A percentile compares a stretch with the other conserved stretches of the same genome.
Evolutionary conservation across 2,329 filamentous ascomycete genomes (phyloP).

Genomic region (Proliferodiscus dingleyae): DNA sequence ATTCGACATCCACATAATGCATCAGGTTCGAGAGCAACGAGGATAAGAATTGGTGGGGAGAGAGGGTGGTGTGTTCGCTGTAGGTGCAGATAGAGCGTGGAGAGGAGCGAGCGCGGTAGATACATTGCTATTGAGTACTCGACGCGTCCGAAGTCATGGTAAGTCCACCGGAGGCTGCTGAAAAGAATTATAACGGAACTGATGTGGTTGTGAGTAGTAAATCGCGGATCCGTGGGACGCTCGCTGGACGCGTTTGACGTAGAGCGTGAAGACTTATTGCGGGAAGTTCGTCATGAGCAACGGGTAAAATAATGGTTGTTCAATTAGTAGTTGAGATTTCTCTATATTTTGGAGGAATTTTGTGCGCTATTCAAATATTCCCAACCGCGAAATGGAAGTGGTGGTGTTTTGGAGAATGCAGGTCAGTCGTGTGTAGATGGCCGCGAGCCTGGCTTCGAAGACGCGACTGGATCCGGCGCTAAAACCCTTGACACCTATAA

Average conservation of each 20-base stretch:
- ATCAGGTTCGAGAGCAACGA: slow-evolving; percentile 91
- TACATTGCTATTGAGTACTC: slow-evolving; percentile 60
- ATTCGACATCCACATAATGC: slow-evolving; percentile 94
- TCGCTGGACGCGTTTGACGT: slow-evolving; percentile 2
- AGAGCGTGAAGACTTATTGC: not conserved
- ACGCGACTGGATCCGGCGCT: slow-evolving; percentile 5
- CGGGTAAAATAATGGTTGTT: not conserved
- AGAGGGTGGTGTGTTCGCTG: slow-evolving; percentile 82
- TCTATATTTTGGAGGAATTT: not conserved
- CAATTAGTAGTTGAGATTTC: not conserved
- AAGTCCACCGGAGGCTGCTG: not conserved
- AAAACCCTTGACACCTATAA: not conserved
- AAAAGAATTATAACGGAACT: not conserved
- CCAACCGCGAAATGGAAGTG: not conserved
- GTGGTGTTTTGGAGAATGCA: not conserved
- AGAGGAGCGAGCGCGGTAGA: slow-evolving; percentile 83
- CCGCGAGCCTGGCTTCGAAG: slow-evolving; percentile 4
- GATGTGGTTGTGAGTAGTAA: not conserved
- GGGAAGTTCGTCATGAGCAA: not conserved
- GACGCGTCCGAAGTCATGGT: slow-evolving; percentile 14
- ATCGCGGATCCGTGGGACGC: not conserved
- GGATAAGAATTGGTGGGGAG: slow-evolving; percentile 83
- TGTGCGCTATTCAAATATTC: not conserved
- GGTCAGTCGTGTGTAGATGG: not conserved
- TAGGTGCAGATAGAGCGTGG: slow-evolving; percentile 87